phyloP scores from a whole-genome alignment of 345 rosid species.

The Populus davidiana region DNA sequence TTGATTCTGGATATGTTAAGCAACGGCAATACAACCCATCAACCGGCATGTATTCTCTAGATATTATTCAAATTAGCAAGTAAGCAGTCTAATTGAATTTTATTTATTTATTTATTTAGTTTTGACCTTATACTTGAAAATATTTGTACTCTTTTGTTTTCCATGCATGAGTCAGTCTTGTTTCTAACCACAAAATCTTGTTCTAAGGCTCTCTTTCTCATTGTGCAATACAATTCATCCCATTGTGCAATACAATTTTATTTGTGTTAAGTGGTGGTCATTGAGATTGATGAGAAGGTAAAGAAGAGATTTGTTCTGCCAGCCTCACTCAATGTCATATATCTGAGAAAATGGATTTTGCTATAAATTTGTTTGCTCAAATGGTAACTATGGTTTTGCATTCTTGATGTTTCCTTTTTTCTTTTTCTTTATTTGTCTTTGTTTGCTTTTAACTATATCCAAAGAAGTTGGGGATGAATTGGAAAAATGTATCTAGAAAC shows the following conservation, averaged over 20 bases:
- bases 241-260: not conserved
- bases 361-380: too few species aligned
- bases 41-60: conserved; percentile 96
- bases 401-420: not conserved
- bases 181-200: not conserved
- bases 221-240: not conserved
- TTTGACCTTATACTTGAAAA: not conserved
- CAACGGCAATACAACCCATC: conserved; percentile 92
- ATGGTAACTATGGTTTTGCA: not conserved
- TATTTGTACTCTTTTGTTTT: not conserved
- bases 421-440: not conserved
- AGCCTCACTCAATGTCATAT: not conserved
- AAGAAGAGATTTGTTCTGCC: not conserved
- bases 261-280: not conserved
- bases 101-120: not conserved
- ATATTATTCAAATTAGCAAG: conserved; percentile 94
- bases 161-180: not conserved
- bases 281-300: not conserved
- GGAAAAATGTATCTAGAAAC: not conserved
- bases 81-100: conserved; percentile 37
- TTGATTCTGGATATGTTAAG: conserved; percentile 94
- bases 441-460: not conserved
- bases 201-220: not conserved
- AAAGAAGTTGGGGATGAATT: not conserved
- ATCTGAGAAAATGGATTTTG: not conserved